Conservation (phyloP, 345 rosid genomes). For the Euphorbia lathyris region DNA sequence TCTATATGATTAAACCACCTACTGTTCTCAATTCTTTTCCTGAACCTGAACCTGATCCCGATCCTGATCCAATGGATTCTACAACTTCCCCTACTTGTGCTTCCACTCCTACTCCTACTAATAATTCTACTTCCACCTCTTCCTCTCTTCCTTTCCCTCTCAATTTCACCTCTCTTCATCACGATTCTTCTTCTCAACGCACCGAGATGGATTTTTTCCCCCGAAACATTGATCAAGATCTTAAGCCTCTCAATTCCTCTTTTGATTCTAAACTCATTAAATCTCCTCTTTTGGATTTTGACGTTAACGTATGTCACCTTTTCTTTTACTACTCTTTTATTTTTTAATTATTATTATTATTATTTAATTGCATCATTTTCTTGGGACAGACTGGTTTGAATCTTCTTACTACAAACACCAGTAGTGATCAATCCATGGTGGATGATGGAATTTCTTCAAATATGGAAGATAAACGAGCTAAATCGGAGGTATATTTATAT, state of each 20-base stretch:
- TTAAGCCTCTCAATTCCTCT: not conserved
- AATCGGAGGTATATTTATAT: slow-evolving; percentile 39
- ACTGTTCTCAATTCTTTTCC: slow-evolving; percentile 50
- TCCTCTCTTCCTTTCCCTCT: slow-evolving; percentile 47
- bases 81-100: not conserved
- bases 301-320: slow-evolving; percentile 40
- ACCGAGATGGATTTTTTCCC: slow-evolving; percentile 62
- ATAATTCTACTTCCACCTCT: slow-evolving; percentile 15
- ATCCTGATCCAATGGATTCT: slow-evolving; percentile 6
- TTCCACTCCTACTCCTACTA: slow-evolving; percentile 17
- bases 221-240: slow-evolving; percentile 18
- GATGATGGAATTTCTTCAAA: slow-evolving; percentile 56
- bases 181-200: slow-evolving; percentile 8
- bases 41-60: too few species aligned
- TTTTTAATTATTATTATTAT: not conserved
- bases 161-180: slow-evolving; percentile 22
- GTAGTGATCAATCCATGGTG: slow-evolving; percentile 60
- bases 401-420: slow-evolving; percentile 51
- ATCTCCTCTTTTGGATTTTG: slow-evolving; percentile 28
- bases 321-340: not conserved
- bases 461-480: slow-evolving; percentile 46
- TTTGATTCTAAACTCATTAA: slow-evolving; percentile 1
- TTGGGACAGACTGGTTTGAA: slow-evolving; percentile 54
- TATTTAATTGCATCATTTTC: not conserved
- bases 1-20: slow-evolving; percentile 19